Evolutionary conservation across 768 basidiomycete species (phyloP), one percentile per base, ranked within the genome.

Genomic region (Tubosaeta sp.): DNA sequence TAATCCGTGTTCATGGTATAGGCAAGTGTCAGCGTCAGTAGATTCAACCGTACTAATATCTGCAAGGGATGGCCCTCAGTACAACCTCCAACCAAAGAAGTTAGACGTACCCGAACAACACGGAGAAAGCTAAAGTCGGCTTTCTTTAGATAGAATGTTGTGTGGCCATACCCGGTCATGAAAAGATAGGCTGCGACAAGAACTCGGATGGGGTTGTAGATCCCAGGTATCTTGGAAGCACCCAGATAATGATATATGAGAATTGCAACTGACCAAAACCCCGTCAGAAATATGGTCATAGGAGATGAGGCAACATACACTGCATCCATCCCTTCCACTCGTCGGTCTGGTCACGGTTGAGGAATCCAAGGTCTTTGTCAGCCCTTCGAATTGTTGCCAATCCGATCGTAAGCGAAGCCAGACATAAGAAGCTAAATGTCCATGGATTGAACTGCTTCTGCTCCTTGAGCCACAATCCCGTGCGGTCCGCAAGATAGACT

Each of bases 261-360:
- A 58, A 97, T 91, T 16, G 79, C 83, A 60, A 94, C 91, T 94
- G 43, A 12, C 45, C 43, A 13, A 11, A 54, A n/a, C n/a, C 48
- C 43, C 51, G n/a, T 53, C 34, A 50, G 44, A 35, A 6, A 17
- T 27, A 19, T 16, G 26, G 44, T 46, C 32, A 11, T n/a, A 37
- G 6, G 44, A 25, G 46, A 29, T 39, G 33, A 41, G 46, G 26
- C 17, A 6, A 68, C 86, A 51, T 62, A 91, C 91, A 77, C 75
- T 97, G 93, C 93, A 97, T 97, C 93, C 93, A 97, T 4, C 93
- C 93, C 69, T 95, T 95, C 93, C 93, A 97, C 70, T 97, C 93
- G 59, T 97, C 91, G 1, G 92, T 95, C 68, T 95, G 91, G 46
- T 94, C 90, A 52, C 93, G 79, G 62, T 92, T 95, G 60, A 97